phyloP scores from a whole-genome alignment of 805 yeast species.

The Saturnispora hagleri region DNA sequence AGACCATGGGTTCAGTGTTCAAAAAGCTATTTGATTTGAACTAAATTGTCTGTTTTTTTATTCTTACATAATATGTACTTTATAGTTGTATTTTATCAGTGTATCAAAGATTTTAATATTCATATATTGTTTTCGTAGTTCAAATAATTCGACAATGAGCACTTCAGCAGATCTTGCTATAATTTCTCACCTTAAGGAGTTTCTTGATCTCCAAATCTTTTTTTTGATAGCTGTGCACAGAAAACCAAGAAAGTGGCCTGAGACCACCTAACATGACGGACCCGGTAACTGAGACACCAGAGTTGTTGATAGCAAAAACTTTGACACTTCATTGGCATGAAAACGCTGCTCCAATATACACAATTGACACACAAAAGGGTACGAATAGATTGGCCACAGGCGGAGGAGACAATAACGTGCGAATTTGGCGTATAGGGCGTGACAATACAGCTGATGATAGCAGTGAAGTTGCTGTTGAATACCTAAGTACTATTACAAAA shows the following conservation, averaged over 20 bases:
- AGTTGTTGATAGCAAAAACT: constrained; percentile 30
- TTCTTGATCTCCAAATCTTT: not conserved
- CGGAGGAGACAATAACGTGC: constrained; percentile 90
- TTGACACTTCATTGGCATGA: constrained; percentile 67
- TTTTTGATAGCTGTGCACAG: not conserved
- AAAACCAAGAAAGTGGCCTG: not conserved
- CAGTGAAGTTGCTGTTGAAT: constrained; percentile 44
- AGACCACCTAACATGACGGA: not conserved
- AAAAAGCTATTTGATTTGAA: constrained; percentile 24
- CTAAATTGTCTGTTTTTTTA: not conserved
- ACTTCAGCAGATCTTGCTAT: not conserved
- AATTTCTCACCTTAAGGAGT: not conserved
- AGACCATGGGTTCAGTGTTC: constrained; percentile 15
- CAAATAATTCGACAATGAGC: not conserved
- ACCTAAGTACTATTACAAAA: constrained; percentile 70
- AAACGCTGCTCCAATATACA: constrained; percentile 64
- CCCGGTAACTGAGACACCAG: not conserved
- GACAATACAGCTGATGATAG: constrained; percentile 11
- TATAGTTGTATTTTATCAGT: not conserved
- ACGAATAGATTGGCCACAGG: constrained; percentile 55
- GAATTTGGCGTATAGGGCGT: constrained; percentile 33
- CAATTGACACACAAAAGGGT: constrained; percentile 52
- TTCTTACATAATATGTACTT: not conserved
- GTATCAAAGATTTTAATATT: not conserved
- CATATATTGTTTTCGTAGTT: not conserved